Base-by-base conservation (phyloP, 805 yeast genomes). In the Myxozyma kluyveri region DNA sequence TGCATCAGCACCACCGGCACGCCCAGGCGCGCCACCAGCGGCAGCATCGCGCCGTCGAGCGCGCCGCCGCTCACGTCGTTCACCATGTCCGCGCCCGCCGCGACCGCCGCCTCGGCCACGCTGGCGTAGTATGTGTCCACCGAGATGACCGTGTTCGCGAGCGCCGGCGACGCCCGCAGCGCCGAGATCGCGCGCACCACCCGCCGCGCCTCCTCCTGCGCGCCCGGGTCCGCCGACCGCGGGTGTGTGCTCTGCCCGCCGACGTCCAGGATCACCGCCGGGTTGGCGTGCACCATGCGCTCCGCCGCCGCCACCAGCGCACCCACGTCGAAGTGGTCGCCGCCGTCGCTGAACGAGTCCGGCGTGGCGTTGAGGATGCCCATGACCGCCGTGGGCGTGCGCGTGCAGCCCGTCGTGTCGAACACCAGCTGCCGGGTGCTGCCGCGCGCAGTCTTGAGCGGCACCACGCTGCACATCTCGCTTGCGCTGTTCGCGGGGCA, bases 221-320 rank as follows among this genome's bases (percentile, higher is more conserved):
- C 76, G 2, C 77, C 63, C 0, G 85, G 83, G 49, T 80, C 87
- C 0, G 59, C 63, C 1, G 95, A 80, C 1, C 88, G 88, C 0
- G 99, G 99, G 45, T 95, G 77, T 0, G 99, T 93, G 1, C 96
- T 88, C 51, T 88, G 87, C 1, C 99, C 99, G 6, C 99, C 99
- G 49, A 93, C 77, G 67, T 93, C 99, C 35, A 93, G 74, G 27
- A 93, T 86, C 24, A 75, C 73, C n/a, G 89, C 87, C 1, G 88
- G 89, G 21, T 76, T 70, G 0, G 66, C 61, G 14, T 6, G 17
- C 4, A 80, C 75, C 75, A 86, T 75, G 35, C 68, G 57, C 37
- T 69, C 65, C 0, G 84, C 85, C 22, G 72, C 69, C 0, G 61
- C 63, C 24, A 83, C 64, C 1, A 82, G 74, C 0, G 72, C 64